Evolutionary conservation across 2,329 filamentous ascomycete genomes (phyloP).

Genomic region (Colletotrichum musae): DNA sequence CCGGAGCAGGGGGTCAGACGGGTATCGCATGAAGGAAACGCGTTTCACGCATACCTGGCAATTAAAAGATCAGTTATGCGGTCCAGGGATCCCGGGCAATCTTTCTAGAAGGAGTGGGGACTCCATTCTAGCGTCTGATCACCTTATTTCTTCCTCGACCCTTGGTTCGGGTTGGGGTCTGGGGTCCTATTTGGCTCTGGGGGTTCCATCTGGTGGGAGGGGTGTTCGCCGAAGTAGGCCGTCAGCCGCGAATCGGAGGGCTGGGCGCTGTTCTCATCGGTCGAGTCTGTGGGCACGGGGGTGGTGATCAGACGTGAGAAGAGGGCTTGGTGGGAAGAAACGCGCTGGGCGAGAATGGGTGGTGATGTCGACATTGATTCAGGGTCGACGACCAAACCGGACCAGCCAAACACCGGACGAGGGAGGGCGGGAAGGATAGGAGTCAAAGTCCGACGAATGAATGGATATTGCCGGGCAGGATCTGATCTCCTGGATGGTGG

Average conservation of each 20-base stretch:
- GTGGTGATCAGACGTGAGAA: slow-evolving; percentile 34
- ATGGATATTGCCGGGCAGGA: too few species aligned
- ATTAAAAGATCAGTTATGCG: slow-evolving; percentile 66
- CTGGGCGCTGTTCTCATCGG: slow-evolving; percentile 13
- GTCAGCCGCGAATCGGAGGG: slow-evolving; percentile 29
- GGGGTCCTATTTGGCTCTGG: slow-evolving; percentile 10
- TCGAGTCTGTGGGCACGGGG: slow-evolving; percentile 32
- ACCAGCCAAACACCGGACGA: slow-evolving; percentile 9
- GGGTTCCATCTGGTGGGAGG: not conserved
- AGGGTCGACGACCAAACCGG: slow-evolving; percentile 19
- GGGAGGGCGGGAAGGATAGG: not conserved
- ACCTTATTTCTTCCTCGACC: slow-evolving; percentile 36
- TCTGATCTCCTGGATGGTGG: too few species aligned
- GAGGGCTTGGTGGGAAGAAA: slow-evolving; percentile 23
- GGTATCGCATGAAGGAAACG: slow-evolving; percentile 61
- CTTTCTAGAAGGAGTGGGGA: slow-evolving; percentile 55
- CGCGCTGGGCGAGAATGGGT: slow-evolving; percentile 5
- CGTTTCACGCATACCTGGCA: slow-evolving; percentile 61
- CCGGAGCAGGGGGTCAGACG: slow-evolving; percentile 45
- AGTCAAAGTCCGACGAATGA: too few species aligned
- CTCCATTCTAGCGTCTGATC: slow-evolving; percentile 51
- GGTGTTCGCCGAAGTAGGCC: slow-evolving; percentile 6
- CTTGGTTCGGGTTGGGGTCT: slow-evolving; percentile 1
- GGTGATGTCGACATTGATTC: slow-evolving; percentile 21
- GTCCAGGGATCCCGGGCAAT: slow-evolving; percentile 45